Percentiles rank a stretch among this genome's conserved stretches.
phyloP scores from a whole-genome alignment of 192 early-diverging fungal species.

The Entomortierella beljakovae region DNA sequence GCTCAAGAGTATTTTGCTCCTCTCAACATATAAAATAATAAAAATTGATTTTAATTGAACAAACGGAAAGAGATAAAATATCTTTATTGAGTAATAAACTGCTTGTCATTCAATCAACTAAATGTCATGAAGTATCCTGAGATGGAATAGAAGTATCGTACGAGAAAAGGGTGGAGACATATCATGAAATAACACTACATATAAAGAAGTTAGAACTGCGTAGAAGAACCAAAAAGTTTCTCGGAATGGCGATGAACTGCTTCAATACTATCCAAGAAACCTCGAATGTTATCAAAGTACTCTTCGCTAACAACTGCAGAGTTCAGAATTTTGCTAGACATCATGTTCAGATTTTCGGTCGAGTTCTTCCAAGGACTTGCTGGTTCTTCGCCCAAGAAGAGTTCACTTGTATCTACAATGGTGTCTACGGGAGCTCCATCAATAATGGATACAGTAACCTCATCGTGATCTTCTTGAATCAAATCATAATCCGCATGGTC shows the following conservation, averaged over 20 bases:
- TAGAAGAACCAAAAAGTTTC: constrained; percentile 12
- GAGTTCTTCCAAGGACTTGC: constrained; percentile 21
- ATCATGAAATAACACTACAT: not conserved
- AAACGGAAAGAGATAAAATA: not conserved
- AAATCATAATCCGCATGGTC: not conserved
- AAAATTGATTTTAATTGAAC: not conserved
- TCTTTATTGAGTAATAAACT: not conserved
- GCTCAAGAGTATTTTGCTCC: not conserved
- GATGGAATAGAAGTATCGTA: not conserved
- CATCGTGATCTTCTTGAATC: constrained; percentile 15
- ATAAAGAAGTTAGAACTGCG: not conserved
- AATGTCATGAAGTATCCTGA: not conserved
- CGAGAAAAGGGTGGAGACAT: not conserved
- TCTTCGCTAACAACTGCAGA: constrained; percentile 35
- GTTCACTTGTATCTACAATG: not conserved
- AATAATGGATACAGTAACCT: not conserved
- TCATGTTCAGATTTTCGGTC: constrained; percentile 16
- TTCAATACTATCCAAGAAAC: constrained; percentile 48
- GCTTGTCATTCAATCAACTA: not conserved
- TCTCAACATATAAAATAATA: not conserved
- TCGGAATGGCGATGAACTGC: constrained; percentile 45
- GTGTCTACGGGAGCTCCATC: not conserved
- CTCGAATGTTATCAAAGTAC: constrained; percentile 51
- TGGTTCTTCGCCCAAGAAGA: constrained; percentile 22
- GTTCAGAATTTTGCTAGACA: constrained; percentile 41